Evolutionary conservation across 2,329 filamentous ascomycete species (phyloP).

Genomic region (Aspergillus pseudotamarii): DNA sequence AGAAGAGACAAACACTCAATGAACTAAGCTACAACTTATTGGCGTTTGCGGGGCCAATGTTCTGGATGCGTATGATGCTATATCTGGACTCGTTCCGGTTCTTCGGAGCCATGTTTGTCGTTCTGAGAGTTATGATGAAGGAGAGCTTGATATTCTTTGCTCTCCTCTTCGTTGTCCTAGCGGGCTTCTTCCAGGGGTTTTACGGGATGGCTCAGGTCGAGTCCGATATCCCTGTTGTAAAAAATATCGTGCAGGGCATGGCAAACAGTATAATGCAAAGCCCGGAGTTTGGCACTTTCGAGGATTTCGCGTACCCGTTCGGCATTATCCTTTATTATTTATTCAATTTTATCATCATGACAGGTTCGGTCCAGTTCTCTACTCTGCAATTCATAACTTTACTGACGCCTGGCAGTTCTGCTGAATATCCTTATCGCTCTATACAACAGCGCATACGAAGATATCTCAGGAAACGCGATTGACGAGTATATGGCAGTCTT

Average conservation of each 20-base stretch:
- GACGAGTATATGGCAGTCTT: conserved; percentile 96
- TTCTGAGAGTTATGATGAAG: conserved; percentile 93
- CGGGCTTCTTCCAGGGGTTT: conserved; percentile 86
- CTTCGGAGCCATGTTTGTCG: conserved; percentile 97
- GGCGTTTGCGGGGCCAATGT: conserved; percentile 91
- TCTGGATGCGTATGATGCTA: conserved; percentile 89
- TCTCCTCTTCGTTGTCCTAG: conserved; percentile 77
- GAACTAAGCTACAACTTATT: conserved; percentile 89
- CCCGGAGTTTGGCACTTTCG: conserved; percentile 87
- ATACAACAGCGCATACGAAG: conserved; percentile 94
- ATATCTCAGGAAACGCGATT: conserved; percentile 88
- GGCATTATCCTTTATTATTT: conserved; percentile 95
- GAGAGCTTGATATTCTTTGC: conserved; percentile 96
- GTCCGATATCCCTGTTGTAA: conserved; percentile 58
- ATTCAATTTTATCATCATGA: conserved; percentile 97
- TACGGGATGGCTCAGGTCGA: conserved; percentile 87
- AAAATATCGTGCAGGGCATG: conserved; percentile 59
- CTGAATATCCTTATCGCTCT: conserved; percentile 96
- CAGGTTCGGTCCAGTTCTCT: conserved; percentile 46
- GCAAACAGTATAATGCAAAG: conserved; percentile 88
- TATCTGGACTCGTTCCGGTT: conserved; percentile 94
- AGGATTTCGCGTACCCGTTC: conserved; percentile 88
- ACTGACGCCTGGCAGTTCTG: conserved; percentile 56
- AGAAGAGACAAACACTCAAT: conserved; percentile 67
- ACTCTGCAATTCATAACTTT: background rate